Percentiles rank a stretch among this genome's conserved stretches.
Conservation (phyloP, 2,329 filamentous ascomycete genomes). For the Cercospora sesami region DNA sequence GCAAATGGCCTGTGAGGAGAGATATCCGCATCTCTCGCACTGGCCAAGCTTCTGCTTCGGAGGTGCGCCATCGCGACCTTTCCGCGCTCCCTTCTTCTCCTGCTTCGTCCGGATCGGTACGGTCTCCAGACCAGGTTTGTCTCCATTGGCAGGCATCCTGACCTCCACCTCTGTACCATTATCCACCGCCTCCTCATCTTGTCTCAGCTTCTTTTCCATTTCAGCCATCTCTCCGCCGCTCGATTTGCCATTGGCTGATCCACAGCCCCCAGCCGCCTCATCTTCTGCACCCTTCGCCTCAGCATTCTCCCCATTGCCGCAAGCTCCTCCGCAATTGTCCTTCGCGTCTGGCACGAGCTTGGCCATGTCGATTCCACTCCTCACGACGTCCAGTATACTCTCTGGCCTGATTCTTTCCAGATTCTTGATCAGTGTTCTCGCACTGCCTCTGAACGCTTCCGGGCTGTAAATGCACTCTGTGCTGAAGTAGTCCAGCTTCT, state of each 20-base stretch:
- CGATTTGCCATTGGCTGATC: conserved; percentile 65
- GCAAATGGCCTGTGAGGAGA: conserved; percentile 90
- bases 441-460: conserved; percentile 92
- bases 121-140: conserved; percentile 12
- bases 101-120: conserved; percentile 39
- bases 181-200: conserved; percentile 61
- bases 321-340: conserved; percentile 52
- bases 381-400: conserved; percentile 90
- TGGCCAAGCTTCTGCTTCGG: conserved; percentile 75
- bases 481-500: conserved; percentile 95
- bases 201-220: conserved; percentile 72
- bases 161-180: conserved; percentile 66
- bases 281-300: conserved; percentile 47
- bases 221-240: conserved; percentile 76
- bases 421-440: conserved; percentile 89
- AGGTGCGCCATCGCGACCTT: conserved; percentile 17
- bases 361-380: conserved; percentile 95
- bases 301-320: conserved; percentile 38
- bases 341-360: conserved; percentile 67
- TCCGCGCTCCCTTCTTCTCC: conserved; percentile 32
- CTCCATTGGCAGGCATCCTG: conserved; percentile 34
- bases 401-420: conserved; percentile 90
- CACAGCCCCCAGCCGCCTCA: conserved; percentile 71
- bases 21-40: conserved; percentile 87
- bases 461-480: conserved; percentile 99